Base-by-base conservation (phyloP, 2,329 filamentous ascomycete species). In the Arthrobotrys sinensis region DNA sequence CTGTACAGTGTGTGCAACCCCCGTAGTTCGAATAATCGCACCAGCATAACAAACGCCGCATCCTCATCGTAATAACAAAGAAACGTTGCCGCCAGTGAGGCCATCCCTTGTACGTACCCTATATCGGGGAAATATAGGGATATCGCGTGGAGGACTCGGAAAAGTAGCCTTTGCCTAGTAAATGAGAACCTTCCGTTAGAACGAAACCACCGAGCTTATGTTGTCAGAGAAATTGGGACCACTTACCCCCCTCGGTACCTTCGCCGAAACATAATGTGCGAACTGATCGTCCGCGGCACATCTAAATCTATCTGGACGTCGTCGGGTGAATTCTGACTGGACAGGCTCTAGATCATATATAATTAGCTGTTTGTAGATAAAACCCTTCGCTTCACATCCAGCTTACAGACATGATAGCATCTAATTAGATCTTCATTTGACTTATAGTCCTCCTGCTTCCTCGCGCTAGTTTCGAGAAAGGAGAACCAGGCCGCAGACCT, bases 71-170 rank as follows among this genome's bases (percentile, higher is more conserved):
- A 99, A 84, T 99, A 99, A 83, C 95, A 97, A 5, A 99, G 89
- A 19, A 99, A 86, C 0, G 96, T 98, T 0, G 95, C 95, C 1
- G 93, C 94, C 45, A 98, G 87, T 21, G 94, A 93, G 14, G 95
- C 96, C 96, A 99, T 99, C 67, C 96, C 96, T 85, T 99, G 96
- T 0, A 98, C 96, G 84, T 99, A 99, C 32, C 96, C 96, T 4
- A 93, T 96, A 24, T 92, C 91, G 0, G 93, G 93, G 80, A 95
- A 95, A 84, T 97, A 96, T 10, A 99, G 88, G 16, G 94, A 95
- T 83, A 98, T 89, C 52, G 93, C 92, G 83, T 98, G 96, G 32
- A 99, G 88, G 1, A 98, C 94, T 63, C 96, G 90, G 85, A 99
- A 99, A 1, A 99, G 87, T 12, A 98, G 86, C 50, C 96, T 90